These are phyloP conservation scores for Corinectria fuckeliana DNA, from an alignment of 2,329 filamentous ascomycete genomes.

Conservation along the genomic window DNA sequence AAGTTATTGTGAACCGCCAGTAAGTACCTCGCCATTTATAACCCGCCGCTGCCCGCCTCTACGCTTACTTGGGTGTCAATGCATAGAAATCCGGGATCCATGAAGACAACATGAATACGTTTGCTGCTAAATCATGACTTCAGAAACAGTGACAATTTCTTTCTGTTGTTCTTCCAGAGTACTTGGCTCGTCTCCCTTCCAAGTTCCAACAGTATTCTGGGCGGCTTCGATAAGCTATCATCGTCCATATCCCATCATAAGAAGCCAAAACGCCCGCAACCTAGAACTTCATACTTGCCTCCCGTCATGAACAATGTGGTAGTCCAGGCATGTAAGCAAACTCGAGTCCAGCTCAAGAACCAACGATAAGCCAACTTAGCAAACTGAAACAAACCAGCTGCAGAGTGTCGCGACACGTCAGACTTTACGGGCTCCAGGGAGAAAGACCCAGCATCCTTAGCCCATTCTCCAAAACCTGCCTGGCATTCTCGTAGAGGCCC, in stretches of 20 bases:
- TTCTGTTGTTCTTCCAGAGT: constrained; percentile 5
- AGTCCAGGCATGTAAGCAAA: not conserved
- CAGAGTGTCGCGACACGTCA: not conserved
- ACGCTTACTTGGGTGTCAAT: not conserved
- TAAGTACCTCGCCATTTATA: not conserved
- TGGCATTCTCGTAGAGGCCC: constrained; percentile 59
- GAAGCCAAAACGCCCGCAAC: not conserved
- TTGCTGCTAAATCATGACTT: not conserved
- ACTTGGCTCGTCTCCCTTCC: not conserved
- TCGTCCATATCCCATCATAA: not conserved
- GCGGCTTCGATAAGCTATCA: not conserved
- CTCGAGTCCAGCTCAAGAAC: not conserved
- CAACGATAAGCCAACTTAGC: not conserved
- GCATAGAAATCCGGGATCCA: not conserved
- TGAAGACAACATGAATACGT: not conserved
- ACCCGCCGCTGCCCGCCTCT: not conserved
- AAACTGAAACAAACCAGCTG: not conserved
- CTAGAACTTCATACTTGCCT: not conserved
- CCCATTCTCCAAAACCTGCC: constrained; percentile 38
- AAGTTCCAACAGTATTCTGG: not conserved
- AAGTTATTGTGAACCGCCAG: not conserved
- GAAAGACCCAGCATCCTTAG: constrained; percentile 49
- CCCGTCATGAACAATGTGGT: not conserved
- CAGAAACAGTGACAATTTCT: not conserved
- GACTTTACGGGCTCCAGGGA: constrained; percentile 18